phyloP scores from a whole-genome alignment of 2,329 filamentous ascomycete species.

The Dothistroma septosporum region DNA sequence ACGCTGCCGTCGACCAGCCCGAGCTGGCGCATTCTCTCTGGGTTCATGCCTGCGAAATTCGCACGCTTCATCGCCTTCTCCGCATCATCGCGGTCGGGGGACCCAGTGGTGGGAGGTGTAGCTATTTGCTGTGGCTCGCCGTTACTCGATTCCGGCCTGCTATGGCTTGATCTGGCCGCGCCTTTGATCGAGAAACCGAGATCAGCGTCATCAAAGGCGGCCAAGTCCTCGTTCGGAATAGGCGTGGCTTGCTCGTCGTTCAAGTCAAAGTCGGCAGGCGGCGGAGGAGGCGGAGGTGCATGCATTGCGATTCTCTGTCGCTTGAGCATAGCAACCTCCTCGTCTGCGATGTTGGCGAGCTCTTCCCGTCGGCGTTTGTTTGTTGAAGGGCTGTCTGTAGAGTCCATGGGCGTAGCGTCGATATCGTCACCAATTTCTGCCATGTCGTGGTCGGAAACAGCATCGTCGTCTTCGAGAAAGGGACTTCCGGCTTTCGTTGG shows the following conservation, averaged over 20 bases:
- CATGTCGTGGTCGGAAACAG: conserved; percentile 28
- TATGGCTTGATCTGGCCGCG: conserved; percentile 16
- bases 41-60: conserved; percentile 34
- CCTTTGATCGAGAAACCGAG: conserved; percentile 29
- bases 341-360: conserved; percentile 35
- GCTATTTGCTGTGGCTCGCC: conserved; percentile 43
- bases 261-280: conserved; percentile 39
- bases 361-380: conserved; percentile 29
- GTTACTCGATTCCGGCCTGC: conserved; percentile 17
- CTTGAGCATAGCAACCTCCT: conserved; percentile 26
- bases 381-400: conserved; percentile 19
- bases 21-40: conserved; percentile 35
- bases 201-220: conserved; percentile 13
- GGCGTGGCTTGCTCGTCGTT: conserved; percentile 15
- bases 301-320: conserved; percentile 31
- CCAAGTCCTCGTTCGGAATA: conserved; percentile 8
- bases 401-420: conserved; percentile 25
- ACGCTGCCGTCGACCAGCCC: conserved; percentile 28
- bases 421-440: conserved; percentile 15
- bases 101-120: conserved; percentile 40
- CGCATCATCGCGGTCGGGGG: conserved; percentile 33
- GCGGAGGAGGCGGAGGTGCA: conserved; percentile 36
- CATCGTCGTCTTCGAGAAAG: conserved; percentile 23
- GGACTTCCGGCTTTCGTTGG: conserved; percentile 24
- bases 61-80: conserved; percentile 25